Percentiles rank a stretch among this genome's conserved stretches.
Evolutionary conservation across 2,329 filamentous ascomycete genomes (phyloP).

Genomic region (Pyricularia grisea): DNA sequence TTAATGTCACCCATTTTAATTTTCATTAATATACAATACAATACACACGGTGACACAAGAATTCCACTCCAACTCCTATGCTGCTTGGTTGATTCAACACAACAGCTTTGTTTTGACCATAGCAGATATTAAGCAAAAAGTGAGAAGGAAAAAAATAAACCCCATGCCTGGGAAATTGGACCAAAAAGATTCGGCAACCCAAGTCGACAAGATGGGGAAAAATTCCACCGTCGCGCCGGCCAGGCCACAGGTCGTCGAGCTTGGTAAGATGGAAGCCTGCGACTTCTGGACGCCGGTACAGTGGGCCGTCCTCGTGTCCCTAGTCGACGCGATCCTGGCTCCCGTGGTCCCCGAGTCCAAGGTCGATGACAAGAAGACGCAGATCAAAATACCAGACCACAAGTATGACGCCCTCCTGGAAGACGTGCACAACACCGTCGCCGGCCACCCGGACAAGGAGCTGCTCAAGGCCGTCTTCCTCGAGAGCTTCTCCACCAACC

Average conservation of each 20-base stretch:
- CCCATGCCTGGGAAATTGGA: conserved; percentile 1
- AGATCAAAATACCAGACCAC: conserved; percentile 37
- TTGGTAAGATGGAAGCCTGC: conserved; percentile 10
- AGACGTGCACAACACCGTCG: conserved; percentile 23
- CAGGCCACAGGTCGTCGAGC: conserved; percentile 7
- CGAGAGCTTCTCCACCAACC: conserved; percentile 39
- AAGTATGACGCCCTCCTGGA: conserved; percentile 38
- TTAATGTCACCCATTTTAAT: background rate
- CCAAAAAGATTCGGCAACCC: background rate
- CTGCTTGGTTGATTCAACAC: background rate
- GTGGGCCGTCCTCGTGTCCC: conserved; percentile 43
- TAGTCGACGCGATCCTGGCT: conserved; percentile 52
- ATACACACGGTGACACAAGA: background rate
- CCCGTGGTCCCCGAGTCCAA: conserved; percentile 38
- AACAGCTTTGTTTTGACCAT: background rate
- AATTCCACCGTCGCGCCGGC: conserved; percentile 7
- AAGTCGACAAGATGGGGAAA: background rate
- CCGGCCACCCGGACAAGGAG: conserved; percentile 27
- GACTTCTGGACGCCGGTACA: conserved; percentile 35
- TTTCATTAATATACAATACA: background rate
- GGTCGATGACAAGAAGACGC: conserved; percentile 25
- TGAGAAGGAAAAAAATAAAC: background rate
- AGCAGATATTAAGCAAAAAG: background rate
- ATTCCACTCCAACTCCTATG: background rate
- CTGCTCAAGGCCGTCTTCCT: conserved; percentile 42